These are phyloP conservation scores for Trichosanthes truncata DNA, from an alignment of 306 rosid species.

Conservation along the genomic window DNA sequence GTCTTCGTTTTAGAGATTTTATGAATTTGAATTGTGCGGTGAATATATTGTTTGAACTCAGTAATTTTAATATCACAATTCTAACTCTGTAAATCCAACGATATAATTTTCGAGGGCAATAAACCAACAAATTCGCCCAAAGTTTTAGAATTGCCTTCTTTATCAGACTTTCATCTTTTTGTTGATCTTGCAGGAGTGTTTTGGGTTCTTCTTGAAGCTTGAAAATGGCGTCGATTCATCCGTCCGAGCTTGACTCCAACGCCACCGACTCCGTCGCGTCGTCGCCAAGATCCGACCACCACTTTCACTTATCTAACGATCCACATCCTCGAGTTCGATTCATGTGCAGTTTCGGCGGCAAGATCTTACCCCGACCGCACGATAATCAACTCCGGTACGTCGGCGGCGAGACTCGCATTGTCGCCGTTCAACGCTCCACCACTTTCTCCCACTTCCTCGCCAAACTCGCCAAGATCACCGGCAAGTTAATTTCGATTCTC, in stretches of 20 bases:
- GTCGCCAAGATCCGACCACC: slow-evolving; percentile 61
- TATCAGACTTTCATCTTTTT: neutral
- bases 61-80: neutral
- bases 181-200: neutral
- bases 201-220: neutral
- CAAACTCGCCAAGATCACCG: slow-evolving; percentile 77
- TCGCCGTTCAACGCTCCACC: slow-evolving; percentile 60
- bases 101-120: neutral
- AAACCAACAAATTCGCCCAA: neutral
- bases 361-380: slow-evolving; percentile 76
- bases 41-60: neutral
- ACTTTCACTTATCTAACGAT: slow-evolving; percentile 21
- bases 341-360: slow-evolving; percentile 98
- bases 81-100: neutral
- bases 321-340: slow-evolving; percentile 49
- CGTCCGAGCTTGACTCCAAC: slow-evolving; percentile 36
- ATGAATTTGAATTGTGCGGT: neutral
- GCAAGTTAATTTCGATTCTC: slow-evolving; percentile 10
- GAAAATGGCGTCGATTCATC: slow-evolving; percentile 46
- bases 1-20: neutral
- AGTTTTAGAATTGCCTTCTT: neutral
- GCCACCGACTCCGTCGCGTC: slow-evolving; percentile 60
- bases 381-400: slow-evolving; percentile 95
- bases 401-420: slow-evolving; percentile 91
- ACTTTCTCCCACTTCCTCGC: slow-evolving; percentile 51